Base-by-base conservation (phyloP, 768 basidiomycete species). In the Holtermanniella nyarrowii region DNA sequence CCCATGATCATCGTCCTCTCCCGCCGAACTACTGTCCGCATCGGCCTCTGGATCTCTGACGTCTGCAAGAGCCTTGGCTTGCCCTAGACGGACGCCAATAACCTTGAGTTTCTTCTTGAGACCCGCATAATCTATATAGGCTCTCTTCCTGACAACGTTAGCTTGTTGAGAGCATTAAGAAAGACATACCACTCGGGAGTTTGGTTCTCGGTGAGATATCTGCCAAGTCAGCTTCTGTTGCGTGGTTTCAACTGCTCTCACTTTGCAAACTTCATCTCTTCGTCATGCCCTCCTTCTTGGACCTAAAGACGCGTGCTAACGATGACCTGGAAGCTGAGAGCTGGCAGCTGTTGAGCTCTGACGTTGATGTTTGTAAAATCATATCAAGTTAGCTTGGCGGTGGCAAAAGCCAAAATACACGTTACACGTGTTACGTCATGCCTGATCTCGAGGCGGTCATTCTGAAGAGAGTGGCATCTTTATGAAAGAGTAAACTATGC, bases 1-100 rank as follows among this genome's bases (percentile, higher is more conserved):
- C 37, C 63, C 66, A 58, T 65, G 52, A 60, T 68, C 47, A 70
- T 54, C 54, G 26, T 82, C 84, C 24, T 84, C 83, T 41, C 79
- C 78, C 10, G 65, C 72, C 24, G 88, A 86, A 4, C 86, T 85
- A 1, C 82, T 81, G 57, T 82, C 83, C 59, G 84, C 85, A 31
- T 86, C 75, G 40, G 79, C 78, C 74, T 77, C 70, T 85, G 84
- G 68, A 87, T 88, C 18, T 86, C 86, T 22, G 74, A 72, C 5
- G 26, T 47, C 23, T 39, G n/a, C 48, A 22, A 12, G 26, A 10
- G 42, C 42, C 39, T 14, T 18, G 26, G 44, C 40, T 51, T 62
- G 53, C 5, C 55, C 53, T 26, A 66, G 51, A 3, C 69, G 58
- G 3, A 44, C 44, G 5, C 50, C 59, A 2, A 72, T 59, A 14